Conservation (phyloP, 805 yeast species). For the Zygoascus flipseniorum region DNA sequence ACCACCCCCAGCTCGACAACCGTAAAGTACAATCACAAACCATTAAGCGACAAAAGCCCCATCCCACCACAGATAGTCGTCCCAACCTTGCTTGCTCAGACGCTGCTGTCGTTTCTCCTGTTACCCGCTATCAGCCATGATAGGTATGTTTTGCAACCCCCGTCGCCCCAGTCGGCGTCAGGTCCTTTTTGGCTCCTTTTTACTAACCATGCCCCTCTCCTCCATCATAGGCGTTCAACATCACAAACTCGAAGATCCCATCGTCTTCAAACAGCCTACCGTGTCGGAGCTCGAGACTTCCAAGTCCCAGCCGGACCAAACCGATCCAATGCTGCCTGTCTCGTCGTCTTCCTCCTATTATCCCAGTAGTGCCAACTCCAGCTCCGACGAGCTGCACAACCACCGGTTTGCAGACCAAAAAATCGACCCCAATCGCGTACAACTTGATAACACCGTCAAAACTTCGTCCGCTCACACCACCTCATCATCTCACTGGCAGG, state of each 20-base stretch:
- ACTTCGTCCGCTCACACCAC: neutral
- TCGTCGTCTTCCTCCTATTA: neutral
- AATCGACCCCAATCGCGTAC: neutral
- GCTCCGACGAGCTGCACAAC: neutral
- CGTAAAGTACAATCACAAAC: too few relatives aligned
- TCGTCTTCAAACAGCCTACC: neutral
- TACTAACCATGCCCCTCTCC: neutral
- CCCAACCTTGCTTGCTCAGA: too few relatives aligned
- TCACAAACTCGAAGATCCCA: conserved; percentile 1
- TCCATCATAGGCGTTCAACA: neutral
- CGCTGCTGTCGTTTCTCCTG: too few relatives aligned
- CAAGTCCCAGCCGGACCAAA: neutral
- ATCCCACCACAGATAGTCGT: too few relatives aligned
- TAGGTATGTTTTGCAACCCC: neutral
- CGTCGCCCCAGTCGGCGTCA: neutral
- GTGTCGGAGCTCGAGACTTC: neutral
- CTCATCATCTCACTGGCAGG: neutral
- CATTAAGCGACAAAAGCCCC: too few relatives aligned
- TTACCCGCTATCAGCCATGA: neutral
- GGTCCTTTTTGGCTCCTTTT: neutral
- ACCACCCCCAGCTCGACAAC: too few relatives aligned
- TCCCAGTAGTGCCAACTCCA: neutral
- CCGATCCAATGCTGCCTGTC: neutral
- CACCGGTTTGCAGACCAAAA: too few relatives aligned
- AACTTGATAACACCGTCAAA: neutral